phyloP scores from a whole-genome alignment of 2,329 filamentous ascomycete species.

The Nemania abortiva region DNA sequence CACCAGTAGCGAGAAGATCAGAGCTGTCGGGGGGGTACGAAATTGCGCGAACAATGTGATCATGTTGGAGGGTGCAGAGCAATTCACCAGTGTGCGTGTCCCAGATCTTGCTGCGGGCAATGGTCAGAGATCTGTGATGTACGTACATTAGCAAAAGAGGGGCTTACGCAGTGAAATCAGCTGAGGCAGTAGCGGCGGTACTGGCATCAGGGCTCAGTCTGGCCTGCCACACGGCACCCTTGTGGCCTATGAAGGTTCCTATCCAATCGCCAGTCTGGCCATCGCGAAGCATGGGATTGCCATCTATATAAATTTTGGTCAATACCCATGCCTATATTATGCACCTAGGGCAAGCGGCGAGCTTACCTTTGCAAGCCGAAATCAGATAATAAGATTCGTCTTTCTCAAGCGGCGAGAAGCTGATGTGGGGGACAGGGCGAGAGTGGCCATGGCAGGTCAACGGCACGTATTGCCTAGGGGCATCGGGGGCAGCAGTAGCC shows the following conservation, averaged over 20 bases:
- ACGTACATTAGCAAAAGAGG: not conserved
- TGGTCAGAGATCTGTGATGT: slow-evolving; percentile 10
- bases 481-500: slow-evolving; percentile 42
- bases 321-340: not conserved
- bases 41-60: slow-evolving; percentile 94
- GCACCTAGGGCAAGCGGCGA: not conserved
- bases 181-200: slow-evolving; percentile 91
- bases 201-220: slow-evolving; percentile 88
- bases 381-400: slow-evolving; percentile 92
- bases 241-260: slow-evolving; percentile 97
- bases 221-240: slow-evolving; percentile 97
- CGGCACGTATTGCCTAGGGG: slow-evolving; percentile 75
- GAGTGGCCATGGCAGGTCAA: slow-evolving; percentile 96
- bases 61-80: slow-evolving; percentile 86
- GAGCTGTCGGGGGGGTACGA: slow-evolving; percentile 86
- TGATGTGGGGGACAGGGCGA: slow-evolving; percentile 89
- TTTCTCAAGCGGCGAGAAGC: slow-evolving; percentile 86
- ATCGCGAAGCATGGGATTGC: slow-evolving; percentile 98
- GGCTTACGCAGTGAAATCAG: slow-evolving; percentile 91
- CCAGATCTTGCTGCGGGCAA: slow-evolving; percentile 83
- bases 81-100: slow-evolving; percentile 95
- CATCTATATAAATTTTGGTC: slow-evolving; percentile 69
- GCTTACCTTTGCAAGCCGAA: slow-evolving; percentile 86
- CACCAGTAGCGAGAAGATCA: slow-evolving; percentile 91
- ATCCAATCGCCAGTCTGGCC: slow-evolving; percentile 98